A percentile compares a stretch with the other conserved stretches of the same genome.
phyloP scores from a whole-genome alignment of 78 protist species.

The Dictyostelium discoideum region dicty_2.7 NC_007089.4:2582001-2582500 shows the following conservation, averaged over 20 bases:
- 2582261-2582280: background rate
- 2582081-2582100: too few species aligned
- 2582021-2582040: too few species aligned
- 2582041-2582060: too few species aligned
- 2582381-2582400: background rate
- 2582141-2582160: background rate
- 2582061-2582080: too few species aligned
- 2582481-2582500: background rate
- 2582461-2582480: background rate
- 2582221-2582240: background rate
- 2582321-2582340: background rate
- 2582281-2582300: background rate
- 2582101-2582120: too few species aligned
- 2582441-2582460: background rate
- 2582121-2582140: too few species aligned
- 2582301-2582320: background rate
- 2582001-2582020: too few species aligned
- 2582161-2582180: background rate
- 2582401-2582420: background rate
- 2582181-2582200: background rate
- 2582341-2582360: background rate
- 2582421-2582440: background rate
- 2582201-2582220: background rate
- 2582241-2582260: background rate
- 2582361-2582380: background rate